phyloP scores from a whole-genome alignment of 176 grass and related monocot genomes.

The Carex littledalei region DNA sequence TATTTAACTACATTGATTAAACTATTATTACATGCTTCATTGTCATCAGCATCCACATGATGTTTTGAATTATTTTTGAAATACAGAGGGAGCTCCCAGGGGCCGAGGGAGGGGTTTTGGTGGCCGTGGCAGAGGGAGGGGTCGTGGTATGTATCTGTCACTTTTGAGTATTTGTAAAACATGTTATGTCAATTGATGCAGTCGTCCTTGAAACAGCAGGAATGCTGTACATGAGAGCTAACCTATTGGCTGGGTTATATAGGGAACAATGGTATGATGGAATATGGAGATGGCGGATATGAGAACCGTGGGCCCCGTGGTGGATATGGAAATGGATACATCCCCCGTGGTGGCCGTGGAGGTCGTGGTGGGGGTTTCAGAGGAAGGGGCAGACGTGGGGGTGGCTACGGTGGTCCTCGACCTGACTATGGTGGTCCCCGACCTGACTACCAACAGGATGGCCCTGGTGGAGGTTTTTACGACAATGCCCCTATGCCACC shows the following conservation, averaged over 20 bases:
- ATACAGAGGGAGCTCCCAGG: slow-evolving; percentile 62
- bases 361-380: slow-evolving; percentile 56
- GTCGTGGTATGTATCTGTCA: slow-evolving; percentile 29
- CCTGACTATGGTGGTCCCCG: slow-evolving; percentile 53
- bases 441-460: slow-evolving; percentile 72
- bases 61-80: slow-evolving; percentile 27
- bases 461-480: slow-evolving; percentile 33
- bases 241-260: background rate
- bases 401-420: slow-evolving; percentile 37
- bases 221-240: background rate
- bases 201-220: background rate
- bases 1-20: background rate
- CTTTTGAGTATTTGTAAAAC: background rate
- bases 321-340: slow-evolving; percentile 20
- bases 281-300: slow-evolving; percentile 18
- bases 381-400: slow-evolving; percentile 55
- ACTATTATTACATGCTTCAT: slow-evolving; percentile 6
- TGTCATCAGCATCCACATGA: background rate
- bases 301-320: slow-evolving; percentile 22
- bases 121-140: slow-evolving; percentile 34
- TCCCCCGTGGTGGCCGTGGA: slow-evolving; percentile 62
- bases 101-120: slow-evolving; percentile 70
- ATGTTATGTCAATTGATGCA: background rate
- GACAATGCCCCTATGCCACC: slow-evolving; percentile 51
- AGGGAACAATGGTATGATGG: slow-evolving; percentile 17